Base-by-base conservation (phyloP, 2,329 filamentous ascomycete species). In the Aspergillus sp. region DNA sequence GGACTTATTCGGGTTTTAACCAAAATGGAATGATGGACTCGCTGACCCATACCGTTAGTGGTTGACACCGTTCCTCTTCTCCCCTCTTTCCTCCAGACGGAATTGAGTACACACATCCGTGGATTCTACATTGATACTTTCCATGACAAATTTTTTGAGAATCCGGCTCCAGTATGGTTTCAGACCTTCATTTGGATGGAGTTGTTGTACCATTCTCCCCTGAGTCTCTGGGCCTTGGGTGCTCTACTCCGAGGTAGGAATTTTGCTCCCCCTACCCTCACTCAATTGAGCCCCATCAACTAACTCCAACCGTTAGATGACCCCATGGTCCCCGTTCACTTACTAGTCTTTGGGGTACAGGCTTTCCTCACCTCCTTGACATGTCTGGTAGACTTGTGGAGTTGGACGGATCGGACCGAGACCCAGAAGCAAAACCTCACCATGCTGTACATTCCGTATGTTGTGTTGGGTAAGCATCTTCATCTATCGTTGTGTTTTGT, bases 11-110 rank as follows among this genome's bases (percentile, higher is more conserved):
- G 19, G 19, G 19, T 19, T 19, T 19, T 19, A 19, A 19, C 19
- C 19, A 19, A 19, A 19, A 19, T 19, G 19, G 19, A 19, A 19
- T 19, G 19, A 19, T 4, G 19, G 19, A 19, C 19, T 19, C 19
- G 19, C 19, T 19, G 19, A 19, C 19, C 19, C 19, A 19, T 19
- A 19, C 19, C 19, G 19, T 12, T 50, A 84, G 81, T 75, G 34
- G 73, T 85, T 56, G 82, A 86, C 55, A 69, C 83, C 10, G 74
- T 74, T 30, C 67, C 75, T n/a, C 68, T 82, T 44, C 83, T 82
- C 49, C 82, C 82, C 2, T 38, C 65, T 4, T 61, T 63, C 32
- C 51, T 82, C 7, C 71, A 70, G 38, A 77, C 77, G 0, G 42
- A 63, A 0, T 69, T 78, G 57, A 74, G 82, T 54, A 59, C 60